Evolutionary conservation across 2,329 filamentous ascomycete genomes (phyloP).

Genomic region (Nemania diffusa): DNA sequence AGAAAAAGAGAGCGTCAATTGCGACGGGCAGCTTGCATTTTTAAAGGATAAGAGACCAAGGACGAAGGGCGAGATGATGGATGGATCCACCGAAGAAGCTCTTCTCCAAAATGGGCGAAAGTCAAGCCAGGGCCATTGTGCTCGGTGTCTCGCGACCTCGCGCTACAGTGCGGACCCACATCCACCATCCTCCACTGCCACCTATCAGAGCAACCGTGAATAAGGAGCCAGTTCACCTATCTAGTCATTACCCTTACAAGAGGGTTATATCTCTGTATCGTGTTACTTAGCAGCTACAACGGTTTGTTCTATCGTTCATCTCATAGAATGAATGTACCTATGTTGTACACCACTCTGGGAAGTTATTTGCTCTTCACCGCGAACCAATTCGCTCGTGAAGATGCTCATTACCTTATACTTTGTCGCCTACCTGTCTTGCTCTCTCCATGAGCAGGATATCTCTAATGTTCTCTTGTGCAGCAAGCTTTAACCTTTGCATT

Average conservation of each 20-base stretch:
- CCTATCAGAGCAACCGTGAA: constrained; percentile 27
- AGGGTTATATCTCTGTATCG: background rate
- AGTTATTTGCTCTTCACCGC: background rate
- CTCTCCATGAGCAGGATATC: background rate
- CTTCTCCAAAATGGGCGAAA: constrained; percentile 39
- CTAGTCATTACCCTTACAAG: background rate
- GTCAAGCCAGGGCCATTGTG: constrained; percentile 25
- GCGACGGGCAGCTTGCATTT: constrained; percentile 47
- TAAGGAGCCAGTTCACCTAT: constrained; percentile 3
- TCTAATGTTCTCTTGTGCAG: background rate
- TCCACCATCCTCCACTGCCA: constrained; percentile 20
- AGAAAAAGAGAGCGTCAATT: constrained; percentile 42
- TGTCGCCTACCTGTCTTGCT: background rate
- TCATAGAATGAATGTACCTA: background rate
- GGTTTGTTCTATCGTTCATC: background rate
- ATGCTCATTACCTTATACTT: background rate
- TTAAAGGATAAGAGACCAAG: constrained; percentile 38
- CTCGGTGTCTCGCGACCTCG: constrained; percentile 40
- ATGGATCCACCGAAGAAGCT: constrained; percentile 40
- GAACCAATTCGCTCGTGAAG: background rate
- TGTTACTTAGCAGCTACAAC: background rate
- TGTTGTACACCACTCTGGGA: background rate
- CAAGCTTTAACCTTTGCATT: background rate
- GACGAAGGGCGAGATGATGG: constrained; percentile 35
- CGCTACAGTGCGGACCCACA: constrained; percentile 36